These are phyloP conservation scores for Beauveria brongniartii DNA, from an alignment of 2,329 filamentous ascomycete species.

Conservation along the genomic window DNA sequence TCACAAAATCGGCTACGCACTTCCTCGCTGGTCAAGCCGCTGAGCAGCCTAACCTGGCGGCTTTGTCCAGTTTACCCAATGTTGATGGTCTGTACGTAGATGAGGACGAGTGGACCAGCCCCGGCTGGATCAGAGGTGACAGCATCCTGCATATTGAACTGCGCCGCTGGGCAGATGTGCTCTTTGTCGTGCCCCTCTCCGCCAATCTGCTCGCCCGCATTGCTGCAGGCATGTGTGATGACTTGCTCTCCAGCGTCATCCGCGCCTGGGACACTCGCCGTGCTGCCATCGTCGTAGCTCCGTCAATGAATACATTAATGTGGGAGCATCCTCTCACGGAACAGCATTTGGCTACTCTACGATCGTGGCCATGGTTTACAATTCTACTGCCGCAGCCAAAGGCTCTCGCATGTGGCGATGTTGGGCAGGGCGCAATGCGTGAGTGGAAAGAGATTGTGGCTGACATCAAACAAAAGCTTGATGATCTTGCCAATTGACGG, in stretches of 20 bases:
- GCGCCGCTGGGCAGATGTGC: conserved; percentile 66
- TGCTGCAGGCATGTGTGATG: conserved; percentile 67
- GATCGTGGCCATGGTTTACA: conserved; percentile 59
- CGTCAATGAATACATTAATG: conserved; percentile 87
- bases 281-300: conserved; percentile 62
- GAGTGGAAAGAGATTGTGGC: conserved; percentile 69
- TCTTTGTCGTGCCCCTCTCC: conserved; percentile 72
- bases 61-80: conserved; percentile 53
- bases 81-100: conserved; percentile 79
- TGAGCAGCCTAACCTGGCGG: conserved; percentile 65
- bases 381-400: conserved; percentile 69
- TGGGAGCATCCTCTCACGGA: conserved; percentile 77
- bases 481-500: not conserved
- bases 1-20: conserved; percentile 63
- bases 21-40: conserved; percentile 69
- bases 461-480: conserved; percentile 32
- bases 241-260: conserved; percentile 64
- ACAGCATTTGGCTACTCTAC: conserved; percentile 60
- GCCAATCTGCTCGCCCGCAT: conserved; percentile 87
- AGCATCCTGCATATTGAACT: conserved; percentile 87
- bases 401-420: conserved; percentile 74
- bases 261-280: conserved; percentile 82
- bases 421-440: conserved; percentile 74
- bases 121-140: conserved; percentile 69
- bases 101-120: conserved; percentile 68